A percentile compares a stretch with the other conserved stretches of the same genome.
Evolutionary conservation across 2,329 filamentous ascomycete species (phyloP).

Genomic region (Samsoniella hepiali): DNA sequence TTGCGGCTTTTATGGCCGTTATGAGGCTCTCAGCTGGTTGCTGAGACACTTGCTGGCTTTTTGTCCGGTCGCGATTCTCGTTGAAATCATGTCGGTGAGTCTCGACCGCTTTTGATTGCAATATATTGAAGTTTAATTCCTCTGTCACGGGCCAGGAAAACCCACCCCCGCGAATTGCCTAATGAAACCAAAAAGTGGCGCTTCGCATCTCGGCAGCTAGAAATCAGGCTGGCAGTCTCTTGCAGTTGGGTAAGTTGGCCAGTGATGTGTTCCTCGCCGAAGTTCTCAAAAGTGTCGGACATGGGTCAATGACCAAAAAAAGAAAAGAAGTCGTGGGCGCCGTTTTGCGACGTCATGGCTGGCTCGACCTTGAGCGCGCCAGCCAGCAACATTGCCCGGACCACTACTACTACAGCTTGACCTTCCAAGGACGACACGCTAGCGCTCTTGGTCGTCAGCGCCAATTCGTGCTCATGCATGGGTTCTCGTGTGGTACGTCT

Average conservation of each 20-base stretch:
- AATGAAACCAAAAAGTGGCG: conserved; percentile 1
- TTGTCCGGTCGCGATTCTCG: no score
- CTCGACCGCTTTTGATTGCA: neutral
- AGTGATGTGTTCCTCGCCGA: no score
- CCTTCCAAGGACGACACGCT: neutral
- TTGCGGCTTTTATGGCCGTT: neutral
- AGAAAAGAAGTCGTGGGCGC: no score
- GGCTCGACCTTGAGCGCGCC: no score
- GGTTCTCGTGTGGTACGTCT: neutral
- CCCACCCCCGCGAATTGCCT: neutral
- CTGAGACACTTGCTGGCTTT: neutral
- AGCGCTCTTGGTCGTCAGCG: neutral
- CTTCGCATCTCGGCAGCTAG: conserved; percentile 4
- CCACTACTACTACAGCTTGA: no score
- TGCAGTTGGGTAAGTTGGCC: no score
- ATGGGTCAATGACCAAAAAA: no score
- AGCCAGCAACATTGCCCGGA: no score
- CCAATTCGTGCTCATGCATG: neutral
- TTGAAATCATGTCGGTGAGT: neutral
- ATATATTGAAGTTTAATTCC: no score
- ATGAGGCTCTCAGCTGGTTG: neutral
- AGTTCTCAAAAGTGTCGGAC: no score
- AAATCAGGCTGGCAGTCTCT: neutral
- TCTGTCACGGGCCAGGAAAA: neutral
- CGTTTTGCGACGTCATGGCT: no score